Conservation (phyloP, 176 grass and related monocot genomes). For the Saccharum spontaneum region DNA sequence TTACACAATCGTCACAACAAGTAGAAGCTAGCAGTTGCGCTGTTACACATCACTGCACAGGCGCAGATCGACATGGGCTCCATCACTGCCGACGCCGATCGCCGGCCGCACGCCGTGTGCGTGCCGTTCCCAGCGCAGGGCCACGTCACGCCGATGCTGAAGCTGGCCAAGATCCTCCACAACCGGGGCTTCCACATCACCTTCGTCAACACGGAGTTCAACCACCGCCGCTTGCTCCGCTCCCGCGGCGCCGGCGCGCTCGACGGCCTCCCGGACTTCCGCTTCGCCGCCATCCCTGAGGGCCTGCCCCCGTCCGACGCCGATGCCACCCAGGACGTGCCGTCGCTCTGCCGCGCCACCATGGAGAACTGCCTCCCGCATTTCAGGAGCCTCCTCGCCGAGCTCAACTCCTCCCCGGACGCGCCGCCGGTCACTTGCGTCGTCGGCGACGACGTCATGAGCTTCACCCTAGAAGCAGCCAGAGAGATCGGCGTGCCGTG, state of each 20-base stretch:
- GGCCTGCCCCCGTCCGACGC: conserved; percentile 44
- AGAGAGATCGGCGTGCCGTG: conserved; percentile 37
- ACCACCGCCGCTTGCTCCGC: conserved; percentile 47
- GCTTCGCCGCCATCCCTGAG: conserved; percentile 55
- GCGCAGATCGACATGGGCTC: conserved; percentile 34
- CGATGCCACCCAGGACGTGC: conserved; percentile 50
- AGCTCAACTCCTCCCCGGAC: conserved; percentile 23
- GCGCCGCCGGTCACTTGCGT: conserved; percentile 55
- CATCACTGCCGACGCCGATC: not conserved
- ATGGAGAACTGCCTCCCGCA: conserved; percentile 37
- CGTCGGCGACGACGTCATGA: conserved; percentile 44
- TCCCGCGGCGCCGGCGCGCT: conserved; percentile 36
- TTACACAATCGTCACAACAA: too few relatives aligned
- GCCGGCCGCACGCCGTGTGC: conserved; percentile 54
- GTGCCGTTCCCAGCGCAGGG: conserved; percentile 56
- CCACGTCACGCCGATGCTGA: conserved; percentile 72
- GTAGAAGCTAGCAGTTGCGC: not conserved
- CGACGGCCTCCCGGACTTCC: conserved; percentile 31
- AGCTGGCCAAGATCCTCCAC: conserved; percentile 75
- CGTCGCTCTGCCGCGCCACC: conserved; percentile 36
- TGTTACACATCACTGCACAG: not conserved
- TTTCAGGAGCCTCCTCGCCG: conserved; percentile 34
- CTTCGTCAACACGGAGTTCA: conserved; percentile 75
- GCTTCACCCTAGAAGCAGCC: conserved; percentile 45
- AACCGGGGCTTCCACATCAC: conserved; percentile 58